Base-by-base conservation (phyloP, 495 filamentous ascomycete species). In the Ascobolus immersus region DNA sequence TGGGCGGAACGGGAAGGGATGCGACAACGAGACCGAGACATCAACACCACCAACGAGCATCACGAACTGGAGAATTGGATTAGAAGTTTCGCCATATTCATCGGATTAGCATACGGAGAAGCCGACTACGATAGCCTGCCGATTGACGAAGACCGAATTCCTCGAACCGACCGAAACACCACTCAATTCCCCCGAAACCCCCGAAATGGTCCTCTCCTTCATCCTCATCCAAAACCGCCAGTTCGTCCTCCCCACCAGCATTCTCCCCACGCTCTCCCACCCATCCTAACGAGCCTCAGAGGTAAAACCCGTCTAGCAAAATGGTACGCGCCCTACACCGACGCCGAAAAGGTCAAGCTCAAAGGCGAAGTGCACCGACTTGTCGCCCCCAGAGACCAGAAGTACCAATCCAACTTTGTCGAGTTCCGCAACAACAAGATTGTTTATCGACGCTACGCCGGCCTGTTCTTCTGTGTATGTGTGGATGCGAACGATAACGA, bases 401-500 rank as follows among this genome's bases (percentile, higher is more conserved):
- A 96, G 55, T 90, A 96, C 58, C 86, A 96, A 52, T 90, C 78
- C 51, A 96, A 96, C 58, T 96, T 96, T 51, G 86, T 96, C 56
- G 86, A 96, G 59, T 72, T 80, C 66, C 70, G 84, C 50, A 71
- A 74, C 55, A 68, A 73, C 43, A 93, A 92, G 58, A 72, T 96
- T 42, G 79, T 96, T 15, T 96, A 96, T 57, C 73, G 86, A 17
- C 71, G 86, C 33, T 96, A 96, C 57, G 86, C 86, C 1, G 86
- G 86, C 0, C 66, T 96, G 15, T 96, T 96, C 61, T 96, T 94
- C 56, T 94, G 86, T 59, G 89, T 82, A 12, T 93, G 89, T 54
- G 86, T 96, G 44, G 86, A 96, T 58, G 84, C 89, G 34, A 93
- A 92, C 53, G 86, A 96, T 55, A 96, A 94, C 57, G 86, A 94